Percentiles rank a stretch among this genome's conserved stretches.
These are phyloP conservation scores for Fusarium transvaalense DNA, from an alignment of 2,329 filamentous ascomycete species.

Conservation along the genomic window DNA sequence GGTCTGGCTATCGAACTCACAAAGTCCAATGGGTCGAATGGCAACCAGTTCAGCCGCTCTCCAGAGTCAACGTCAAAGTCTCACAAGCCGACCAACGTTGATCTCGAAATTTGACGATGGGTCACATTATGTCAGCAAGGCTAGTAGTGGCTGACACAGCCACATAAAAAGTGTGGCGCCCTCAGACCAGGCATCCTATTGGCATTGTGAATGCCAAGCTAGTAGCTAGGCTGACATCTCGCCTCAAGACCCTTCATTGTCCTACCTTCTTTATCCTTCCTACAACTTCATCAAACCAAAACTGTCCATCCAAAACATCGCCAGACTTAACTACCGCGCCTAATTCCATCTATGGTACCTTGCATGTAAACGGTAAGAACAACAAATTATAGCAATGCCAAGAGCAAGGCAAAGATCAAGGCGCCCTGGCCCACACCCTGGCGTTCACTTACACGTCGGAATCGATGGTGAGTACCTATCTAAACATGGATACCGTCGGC, in stretches of 20 bases:
- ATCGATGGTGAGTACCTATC: constrained; percentile 43
- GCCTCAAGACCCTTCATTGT: constrained; percentile 28
- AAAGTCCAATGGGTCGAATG: constrained; percentile 41
- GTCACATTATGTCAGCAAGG: constrained; percentile 53
- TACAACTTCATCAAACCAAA: constrained; percentile 21
- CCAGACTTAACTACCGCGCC: background rate
- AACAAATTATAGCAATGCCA: constrained; percentile 25
- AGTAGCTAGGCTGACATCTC: constrained; percentile 42
- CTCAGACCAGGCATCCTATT: constrained; percentile 22
- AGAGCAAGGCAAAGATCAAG: too few species aligned
- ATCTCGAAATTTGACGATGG: constrained; percentile 50
- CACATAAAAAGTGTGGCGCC: constrained; percentile 25
- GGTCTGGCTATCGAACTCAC: constrained; percentile 22
- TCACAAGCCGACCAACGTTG: constrained; percentile 34
- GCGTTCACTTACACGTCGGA: constrained; percentile 33
- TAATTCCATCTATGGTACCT: background rate
- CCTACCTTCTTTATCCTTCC: constrained; percentile 33
- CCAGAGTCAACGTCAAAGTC: constrained; percentile 37
- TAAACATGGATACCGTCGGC: background rate
- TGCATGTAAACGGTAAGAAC: background rate
- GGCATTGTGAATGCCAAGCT: background rate
- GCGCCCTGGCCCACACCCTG: background rate
- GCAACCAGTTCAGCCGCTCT: constrained; percentile 37
- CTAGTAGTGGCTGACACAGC: constrained; percentile 27
- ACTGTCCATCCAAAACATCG: constrained; percentile 13